Conservation (phyloP, 768 basidiomycete species). For the Mrakia blollopis region DNA sequence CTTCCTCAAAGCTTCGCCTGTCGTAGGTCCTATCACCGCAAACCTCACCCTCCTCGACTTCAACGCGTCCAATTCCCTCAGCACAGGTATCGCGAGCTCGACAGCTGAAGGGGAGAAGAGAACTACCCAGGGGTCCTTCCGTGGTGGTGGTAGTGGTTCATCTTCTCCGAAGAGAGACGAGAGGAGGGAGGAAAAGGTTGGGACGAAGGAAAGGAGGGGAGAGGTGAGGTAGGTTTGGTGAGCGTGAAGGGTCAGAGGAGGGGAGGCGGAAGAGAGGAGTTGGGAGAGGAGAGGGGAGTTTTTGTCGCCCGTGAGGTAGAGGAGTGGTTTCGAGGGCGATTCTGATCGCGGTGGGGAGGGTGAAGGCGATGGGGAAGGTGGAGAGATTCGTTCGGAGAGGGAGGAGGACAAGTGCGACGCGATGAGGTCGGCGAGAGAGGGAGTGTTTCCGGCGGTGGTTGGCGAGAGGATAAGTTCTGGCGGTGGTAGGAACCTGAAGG, state of each 20-base stretch:
- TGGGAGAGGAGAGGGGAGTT: conserved; percentile 45
- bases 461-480: neutral
- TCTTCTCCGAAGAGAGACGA: neutral
- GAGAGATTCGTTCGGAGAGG: neutral
- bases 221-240: conserved; percentile 18
- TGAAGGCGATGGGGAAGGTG: neutral
- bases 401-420: neutral
- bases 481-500: neutral
- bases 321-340: conserved; percentile 42
- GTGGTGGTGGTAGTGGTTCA: too few species aligned
- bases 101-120: conserved; percentile 29
- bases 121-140: conserved; percentile 16
- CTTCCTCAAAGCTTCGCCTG: neutral
- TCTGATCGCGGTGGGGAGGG: neutral
- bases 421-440: conserved; percentile 26
- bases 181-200: conserved; percentile 14
- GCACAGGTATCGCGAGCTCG: conserved; percentile 2
- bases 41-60: neutral
- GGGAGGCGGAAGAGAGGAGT: neutral
- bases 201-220: neutral
- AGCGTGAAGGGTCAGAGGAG: neutral
- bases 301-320: conserved; percentile 85
- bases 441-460: conserved; percentile 26
- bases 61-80: neutral
- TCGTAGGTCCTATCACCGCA: conserved; percentile 30